Evolutionary conservation across 2,329 filamentous ascomycete genomes (phyloP), one percentile per base, ranked within the genome.

Genomic region (Diaporthe ampelina): DNA sequence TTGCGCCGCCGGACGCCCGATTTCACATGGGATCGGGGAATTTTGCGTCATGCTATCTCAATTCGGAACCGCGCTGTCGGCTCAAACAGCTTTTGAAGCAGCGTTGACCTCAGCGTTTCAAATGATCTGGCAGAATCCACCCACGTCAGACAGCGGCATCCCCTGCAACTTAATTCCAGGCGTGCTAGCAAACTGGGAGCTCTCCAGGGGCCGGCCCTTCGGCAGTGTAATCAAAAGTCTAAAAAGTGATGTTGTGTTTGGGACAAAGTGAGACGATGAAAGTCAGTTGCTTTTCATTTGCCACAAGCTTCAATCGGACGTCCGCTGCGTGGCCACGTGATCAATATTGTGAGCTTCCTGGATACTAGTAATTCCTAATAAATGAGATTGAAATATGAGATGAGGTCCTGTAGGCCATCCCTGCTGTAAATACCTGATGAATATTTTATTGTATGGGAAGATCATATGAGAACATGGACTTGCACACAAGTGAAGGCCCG

Each of bases 31-130:
- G 13, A 35, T 11, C 35, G 45, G 13, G 9, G 8, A 8, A 24
- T n/a, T n/a, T 35, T 67, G 45, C 63, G 63, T 67, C 45, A 52
- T 26, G 29, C 32, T 29, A 37, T 67, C 45, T 50, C 29, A 50
- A 52, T 13, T 67, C 19, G 63, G 63, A 32, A 52, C 32, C 4
- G 29, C 45, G 35, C 9, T 37, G 45, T 29, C 63, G n/a, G 45
- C 63, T 67, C 63, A 67, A 67, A 67, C 63, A 52, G 45, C 21
- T 37, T 52, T 67, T 52, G 63, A 67, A 52, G 63, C 63, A 67
- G 29, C 45, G 45, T 67, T 52, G 32, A 52, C 63, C 63, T 52
- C 63, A 67, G 32, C 63, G 63, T 67, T 67, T 67, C 63, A 67
- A 11, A 35, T 35, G 24, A 4, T 37, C 6, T 4, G 63, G 29